A percentile compares a stretch with the other conserved stretches of the same genome.
These are phyloP conservation scores for Pichia sp. DNA, from an alignment of 1,139 yeast genomes.

Conservation along the genomic window DNA sequence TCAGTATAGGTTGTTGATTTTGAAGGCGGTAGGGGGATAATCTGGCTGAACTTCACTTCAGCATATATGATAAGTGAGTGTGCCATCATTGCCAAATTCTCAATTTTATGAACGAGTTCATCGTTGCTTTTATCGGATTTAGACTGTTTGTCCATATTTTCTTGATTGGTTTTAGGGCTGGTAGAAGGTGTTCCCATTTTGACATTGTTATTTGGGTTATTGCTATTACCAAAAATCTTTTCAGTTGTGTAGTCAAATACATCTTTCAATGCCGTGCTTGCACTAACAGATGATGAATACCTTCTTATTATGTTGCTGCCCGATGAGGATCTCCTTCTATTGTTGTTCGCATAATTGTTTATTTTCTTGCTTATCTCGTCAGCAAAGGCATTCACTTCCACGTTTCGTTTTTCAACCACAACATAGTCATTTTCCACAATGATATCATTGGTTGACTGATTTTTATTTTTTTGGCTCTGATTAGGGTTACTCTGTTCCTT, in stretches of 20 bases:
- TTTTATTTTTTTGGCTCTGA: not conserved
- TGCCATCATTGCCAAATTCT: conserved; percentile 78
- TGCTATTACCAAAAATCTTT: conserved; percentile 57
- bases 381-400: conserved; percentile 91
- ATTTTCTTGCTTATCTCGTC: conserved; percentile 62
- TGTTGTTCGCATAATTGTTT: not conserved
- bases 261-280: conserved; percentile 80
- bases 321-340: not conserved
- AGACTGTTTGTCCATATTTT: too few relatives aligned
- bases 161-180: not conserved
- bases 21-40: conserved; percentile 72
- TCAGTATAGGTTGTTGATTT: conserved; percentile 18
- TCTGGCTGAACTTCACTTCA: conserved; percentile 80
- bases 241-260: conserved; percentile 87
- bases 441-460: not conserved
- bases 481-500: not conserved
- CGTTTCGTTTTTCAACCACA: conserved; percentile 88
- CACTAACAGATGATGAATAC: conserved; percentile 41
- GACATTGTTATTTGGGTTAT: too few relatives aligned
- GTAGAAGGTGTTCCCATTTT: conserved; percentile 1
- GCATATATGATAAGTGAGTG: conserved; percentile 86
- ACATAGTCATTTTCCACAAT: conserved; percentile 70
- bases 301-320: conserved; percentile 1
- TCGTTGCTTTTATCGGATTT: conserved; percentile 5
- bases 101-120: conserved; percentile 46